Base-by-base conservation (phyloP, 352 stramenopile species). In the Thalassiosira hispida region DNA sequence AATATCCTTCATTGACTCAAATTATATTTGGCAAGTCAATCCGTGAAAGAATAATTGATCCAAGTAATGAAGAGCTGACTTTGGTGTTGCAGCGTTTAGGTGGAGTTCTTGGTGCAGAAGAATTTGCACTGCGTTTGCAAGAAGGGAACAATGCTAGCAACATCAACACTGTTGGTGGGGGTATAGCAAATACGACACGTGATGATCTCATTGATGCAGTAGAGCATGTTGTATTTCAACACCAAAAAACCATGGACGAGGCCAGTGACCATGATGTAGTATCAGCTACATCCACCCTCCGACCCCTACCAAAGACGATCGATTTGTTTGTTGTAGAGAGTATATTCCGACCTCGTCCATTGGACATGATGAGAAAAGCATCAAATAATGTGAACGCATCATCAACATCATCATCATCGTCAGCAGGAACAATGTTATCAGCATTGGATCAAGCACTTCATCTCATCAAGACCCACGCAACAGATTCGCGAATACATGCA, bases 291-390 rank as follows among this genome's bases (percentile, higher is more conserved):
- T n/a, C n/a, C n/a, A n/a, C n/a, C n/a, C n/a, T n/a, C n/a, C n/a
- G 25, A 33, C 33, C 12, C 23, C 20, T 89, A 5, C 84, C 81
- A 23, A 23, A 70, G 56, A 67, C 53, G 14, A 73, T 81, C 11
- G 74, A 92, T 64, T 57, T 92, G 0, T 92, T 92, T 62, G 51
- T 86, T 42, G 49, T 86, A 3, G 87, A 92, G 70, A 79, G 61
- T 47, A 76, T 92, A 5, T 89, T 92, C 68, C 72, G 60, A 33
- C 67, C 70, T 31, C 65, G 77, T 46, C 69, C 75, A 60, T 52
- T 78, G 35, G 22, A 72, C 20, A 42, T 72, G 16, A 71, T 78
- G 11, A 57, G 77, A 22, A 33, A 40, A 31, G 62, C 62, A 22
- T 3, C 60, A 23, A 60, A 57, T 9, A 44, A 61, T 12, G n/a